A percentile compares a stretch with the other conserved stretches of the same genome.
Conservation (phyloP, 768 basidiomycete genomes). For the Pisolithus tinctorius region DNA sequence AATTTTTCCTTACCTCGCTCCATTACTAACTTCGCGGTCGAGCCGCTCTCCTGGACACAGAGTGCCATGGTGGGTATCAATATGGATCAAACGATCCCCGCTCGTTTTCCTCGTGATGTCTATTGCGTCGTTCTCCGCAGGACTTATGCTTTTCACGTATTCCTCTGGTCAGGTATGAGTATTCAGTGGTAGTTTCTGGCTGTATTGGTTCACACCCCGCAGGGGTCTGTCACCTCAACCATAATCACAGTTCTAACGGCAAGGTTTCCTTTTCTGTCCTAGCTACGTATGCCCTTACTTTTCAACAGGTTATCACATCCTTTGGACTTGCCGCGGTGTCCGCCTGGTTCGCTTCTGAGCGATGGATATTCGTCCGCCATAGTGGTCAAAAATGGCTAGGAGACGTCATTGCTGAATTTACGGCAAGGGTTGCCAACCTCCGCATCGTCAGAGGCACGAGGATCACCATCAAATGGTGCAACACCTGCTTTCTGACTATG, state of each 20-base stretch:
- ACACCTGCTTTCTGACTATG: constrained; percentile 10
- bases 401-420: constrained; percentile 31
- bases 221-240: constrained; percentile 58
- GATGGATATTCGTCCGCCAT: constrained; percentile 41
- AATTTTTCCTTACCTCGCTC: constrained; percentile 4
- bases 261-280: constrained; percentile 8
- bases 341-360: constrained; percentile 47
- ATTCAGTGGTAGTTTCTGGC: constrained; percentile 13
- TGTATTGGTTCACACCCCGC: constrained; percentile 8
- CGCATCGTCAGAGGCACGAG: constrained; percentile 18
- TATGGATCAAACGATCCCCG: constrained; percentile 83
- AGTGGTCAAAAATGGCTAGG: constrained; percentile 47
- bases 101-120: constrained; percentile 79
- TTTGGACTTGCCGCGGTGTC: constrained; percentile 44
- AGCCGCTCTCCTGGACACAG: constrained; percentile 50
- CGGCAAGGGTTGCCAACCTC: constrained; percentile 20
- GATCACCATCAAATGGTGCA: constrained; percentile 21
- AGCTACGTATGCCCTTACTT: constrained; percentile 4
- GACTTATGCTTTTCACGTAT: constrained; percentile 71
- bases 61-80: constrained; percentile 55
- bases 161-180: constrained; percentile 59
- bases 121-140: constrained; percentile 76
- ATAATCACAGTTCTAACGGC: constrained; percentile 70
- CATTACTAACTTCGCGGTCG: constrained; percentile 12
- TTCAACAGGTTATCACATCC: constrained; percentile 29